These are phyloP conservation scores for Verbena officinalis DNA, from an alignment of 257 asterid species.

Conservation along the genomic window DNA sequence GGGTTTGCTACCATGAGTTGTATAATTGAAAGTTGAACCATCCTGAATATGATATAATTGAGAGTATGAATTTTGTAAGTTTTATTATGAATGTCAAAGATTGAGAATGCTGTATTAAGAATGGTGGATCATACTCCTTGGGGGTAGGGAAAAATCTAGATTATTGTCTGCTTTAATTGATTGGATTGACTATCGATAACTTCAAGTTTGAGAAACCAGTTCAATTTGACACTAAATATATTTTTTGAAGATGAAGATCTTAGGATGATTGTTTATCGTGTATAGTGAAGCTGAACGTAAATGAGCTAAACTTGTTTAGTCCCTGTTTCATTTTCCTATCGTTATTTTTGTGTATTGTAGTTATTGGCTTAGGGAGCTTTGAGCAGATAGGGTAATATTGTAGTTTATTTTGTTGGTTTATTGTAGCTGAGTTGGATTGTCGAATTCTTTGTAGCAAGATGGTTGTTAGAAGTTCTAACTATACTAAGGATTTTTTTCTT, in stretches of 20 bases:
- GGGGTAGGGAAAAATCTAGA: background rate
- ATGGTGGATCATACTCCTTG: constrained; percentile 8
- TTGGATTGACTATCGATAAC: background rate
- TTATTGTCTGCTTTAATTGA: background rate
- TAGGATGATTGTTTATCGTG: background rate
- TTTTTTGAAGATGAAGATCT: constrained; percentile 6
- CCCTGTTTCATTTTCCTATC: background rate
- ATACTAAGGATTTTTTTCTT: constrained; percentile 2
- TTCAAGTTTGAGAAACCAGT: constrained; percentile 1
- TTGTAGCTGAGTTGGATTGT: constrained; percentile 9
- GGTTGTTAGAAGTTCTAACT: constrained; percentile 1
- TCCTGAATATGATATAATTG: no score
- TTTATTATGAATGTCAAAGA: background rate
- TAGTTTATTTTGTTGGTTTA: constrained; percentile 6
- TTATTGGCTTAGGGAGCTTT: constrained; percentile 1
- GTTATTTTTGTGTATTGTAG: background rate
- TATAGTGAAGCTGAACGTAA: background rate
- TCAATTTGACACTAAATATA: background rate
- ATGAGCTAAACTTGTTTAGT: constrained; percentile 9
- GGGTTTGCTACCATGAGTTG: constrained; percentile 3
- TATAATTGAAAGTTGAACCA: background rate
- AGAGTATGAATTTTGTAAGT: background rate
- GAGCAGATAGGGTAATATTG: background rate
- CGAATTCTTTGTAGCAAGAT: constrained; percentile 4
- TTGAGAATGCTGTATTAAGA: background rate